Evolutionary conservation across 1,284 basidiomycete species (phyloP), one percentile per base, ranked within the genome.

Genomic region (Lentinus polychrous): DNA sequence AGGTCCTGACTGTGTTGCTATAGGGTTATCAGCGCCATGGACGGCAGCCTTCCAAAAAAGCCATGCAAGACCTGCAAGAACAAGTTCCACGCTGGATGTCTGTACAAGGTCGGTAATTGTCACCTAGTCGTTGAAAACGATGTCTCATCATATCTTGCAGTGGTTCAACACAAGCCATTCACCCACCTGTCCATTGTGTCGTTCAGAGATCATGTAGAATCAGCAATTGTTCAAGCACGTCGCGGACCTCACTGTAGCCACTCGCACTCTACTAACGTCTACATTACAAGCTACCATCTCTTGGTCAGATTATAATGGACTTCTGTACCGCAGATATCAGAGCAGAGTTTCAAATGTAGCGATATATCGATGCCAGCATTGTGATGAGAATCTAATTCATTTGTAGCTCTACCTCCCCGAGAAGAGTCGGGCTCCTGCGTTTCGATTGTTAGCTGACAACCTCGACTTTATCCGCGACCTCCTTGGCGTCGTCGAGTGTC

Each of bases 1-100:
- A 15, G 12, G 15, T 45, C 39, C n/a, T 11, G 51, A 32, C 35
- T 32, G 22, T 46, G 49, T 17, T 27, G 5, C 27, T 51, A 17
- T 66, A 95, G 92, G 10, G 93, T 98, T 60, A 95, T 99, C 61
- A 91, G 86, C 53, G 83, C 94, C 23, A 88, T 84, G 63, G 96
- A 99, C 61, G 82, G 89, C 5, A 86, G 79, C 49, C 72, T 99
- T 32, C 95, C 96, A 0, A 85, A 82, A 55, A 96, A 95, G 62
- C 86, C 91, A 0, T 99, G 96, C 71, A 85, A 83, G 65, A 98
- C 90, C 1, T 97, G 94, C 72, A 93, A 91, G 68, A 97, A 98
- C 68, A 76, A 85, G 42, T 99, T 98, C 79, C 96, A 99, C 65
- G 84, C 91, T 0, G 83, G 79, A 27, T 97, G 94, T 69, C 67